Base-by-base conservation (phyloP, 768 basidiomycete species). In the Kwoniella botswanensis region DNA sequence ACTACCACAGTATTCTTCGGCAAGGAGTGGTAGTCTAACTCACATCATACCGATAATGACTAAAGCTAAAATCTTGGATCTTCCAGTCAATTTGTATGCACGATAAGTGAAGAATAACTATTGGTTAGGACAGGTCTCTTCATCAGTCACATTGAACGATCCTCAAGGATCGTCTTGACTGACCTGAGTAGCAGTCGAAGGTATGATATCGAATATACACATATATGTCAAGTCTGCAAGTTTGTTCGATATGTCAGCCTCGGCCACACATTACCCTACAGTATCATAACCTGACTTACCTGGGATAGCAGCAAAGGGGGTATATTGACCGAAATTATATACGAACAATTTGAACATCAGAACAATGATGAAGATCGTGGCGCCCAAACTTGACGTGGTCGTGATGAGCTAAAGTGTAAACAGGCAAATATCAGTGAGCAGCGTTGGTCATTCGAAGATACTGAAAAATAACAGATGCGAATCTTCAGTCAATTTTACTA, bases 71-170 rank as follows among this genome's bases (percentile, higher is more conserved):
- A 52, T 50, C 46, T 67, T 67, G 21, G 57, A 59, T 18, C 41
- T 24, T 12, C 52, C 41, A 18, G 4, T 67, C 29, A 67, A 21
- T 15, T 35, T 46, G 66, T 50, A 67, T 4, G 66, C 66, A 13
- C 66, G 57, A 60, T 67, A 57, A 13, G 66, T 41, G 66, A 67
- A 67, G 17, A 67, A 67, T 21, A 61, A 18, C 66, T 67, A 46
- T 26, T 12, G n/a, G 42, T n/a, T 53, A 1, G 43, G 26, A 29
- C 1, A 53, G 22, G 55, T 56, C 22, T 15, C 50, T 3, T 13
- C 50, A 7, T 62, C 12, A 17, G 61, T 22, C 2, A 26, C 26
- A 4, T 26, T 26, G 26, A 0, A 26, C 26, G 26, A 26, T 26
- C 26, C 26, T 26, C 26, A 26, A 26, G 3, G 26, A 26, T 26